A percentile compares a stretch with the other conserved stretches of the same genome.
These are phyloP conservation scores for Stagonosporopsis cucurbitacearum DNA, from an alignment of 2,329 filamentous ascomycete species.

Conservation along the genomic window DNA sequence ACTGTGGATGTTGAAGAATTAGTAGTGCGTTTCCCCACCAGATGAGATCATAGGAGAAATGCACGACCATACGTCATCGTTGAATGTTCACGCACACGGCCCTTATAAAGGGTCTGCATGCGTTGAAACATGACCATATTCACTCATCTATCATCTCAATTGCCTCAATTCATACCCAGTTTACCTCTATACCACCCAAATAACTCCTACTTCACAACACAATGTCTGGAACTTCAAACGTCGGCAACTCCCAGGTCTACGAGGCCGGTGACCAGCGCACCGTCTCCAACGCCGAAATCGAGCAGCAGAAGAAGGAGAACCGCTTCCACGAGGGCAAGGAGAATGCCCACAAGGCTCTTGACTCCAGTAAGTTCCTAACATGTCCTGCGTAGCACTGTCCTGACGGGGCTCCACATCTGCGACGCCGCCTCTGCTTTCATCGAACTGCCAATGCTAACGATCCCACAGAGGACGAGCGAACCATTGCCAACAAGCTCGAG, in stretches of 20 bases:
- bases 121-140: not conserved
- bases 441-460: slow-evolving; percentile 33
- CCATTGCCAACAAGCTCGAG: slow-evolving; percentile 74
- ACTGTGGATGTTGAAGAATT: slow-evolving; percentile 20
- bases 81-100: slow-evolving; percentile 12
- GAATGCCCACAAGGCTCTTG: slow-evolving; percentile 70
- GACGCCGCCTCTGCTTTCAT: too few relatives aligned
- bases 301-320: slow-evolving; percentile 60
- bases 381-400: too few relatives aligned
- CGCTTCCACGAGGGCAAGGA: slow-evolving; percentile 75
- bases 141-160: slow-evolving; percentile 4
- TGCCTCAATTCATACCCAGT: not conserved
- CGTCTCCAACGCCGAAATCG: slow-evolving; percentile 60
- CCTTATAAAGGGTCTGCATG: slow-evolving; percentile 22
- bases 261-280: slow-evolving; percentile 80
- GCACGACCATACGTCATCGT: slow-evolving; percentile 28
- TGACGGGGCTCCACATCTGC: not conserved
- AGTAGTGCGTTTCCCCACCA: slow-evolving; percentile 29
- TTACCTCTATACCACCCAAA: not conserved
- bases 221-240: slow-evolving; percentile 66
- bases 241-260: slow-evolving; percentile 71
- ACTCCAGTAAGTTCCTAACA: slow-evolving; percentile 70
- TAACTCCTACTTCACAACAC: slow-evolving; percentile 27
- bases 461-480: slow-evolving; percentile 67
- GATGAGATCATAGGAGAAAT: slow-evolving; percentile 29